Evolutionary conservation across 495 filamentous ascomycete species (phyloP).

Genomic region (Staphylotrichum tortipilum): DNA sequence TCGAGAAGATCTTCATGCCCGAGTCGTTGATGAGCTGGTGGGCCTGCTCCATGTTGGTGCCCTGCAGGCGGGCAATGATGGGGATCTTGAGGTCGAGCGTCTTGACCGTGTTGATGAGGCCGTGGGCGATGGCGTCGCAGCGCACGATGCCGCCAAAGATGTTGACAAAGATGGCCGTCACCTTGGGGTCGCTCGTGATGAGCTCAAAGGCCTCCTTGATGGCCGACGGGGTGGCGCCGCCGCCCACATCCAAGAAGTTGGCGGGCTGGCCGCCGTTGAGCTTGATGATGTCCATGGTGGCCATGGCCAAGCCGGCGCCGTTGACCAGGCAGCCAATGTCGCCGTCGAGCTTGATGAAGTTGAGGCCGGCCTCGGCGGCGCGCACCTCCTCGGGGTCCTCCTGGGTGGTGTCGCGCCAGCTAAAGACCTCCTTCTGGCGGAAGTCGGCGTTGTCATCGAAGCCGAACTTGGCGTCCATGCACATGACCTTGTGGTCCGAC

Average conservation of each 20-base stretch:
- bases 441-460: constrained; percentile 99
- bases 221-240: constrained; percentile 90
- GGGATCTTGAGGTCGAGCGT: constrained; percentile 91
- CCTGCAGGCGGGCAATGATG: constrained; percentile 92
- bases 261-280: constrained; percentile 92
- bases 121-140: constrained; percentile 95
- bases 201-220: constrained; percentile 97
- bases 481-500: constrained; percentile 90
- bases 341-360: constrained; percentile 99
- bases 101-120: constrained; percentile 87
- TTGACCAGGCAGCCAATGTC: constrained; percentile 99
- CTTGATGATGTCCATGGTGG: constrained; percentile 99
- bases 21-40: constrained; percentile 95
- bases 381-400: constrained; percentile 97
- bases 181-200: constrained; percentile 96
- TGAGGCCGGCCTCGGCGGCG: constrained; percentile 84
- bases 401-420: constrained; percentile 85
- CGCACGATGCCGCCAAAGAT: constrained; percentile 99
- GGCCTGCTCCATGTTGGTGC: constrained; percentile 96
- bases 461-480: constrained; percentile 96
- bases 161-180: constrained; percentile 98
- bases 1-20: constrained; percentile 98
- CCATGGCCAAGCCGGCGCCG: constrained; percentile 97
- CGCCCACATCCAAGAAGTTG: constrained; percentile 98
- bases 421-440: constrained; percentile 92